These are phyloP conservation scores for Lagenidium giganteum DNA, from an alignment of 352 stramenopile species.

Conservation along the genomic window DNA sequence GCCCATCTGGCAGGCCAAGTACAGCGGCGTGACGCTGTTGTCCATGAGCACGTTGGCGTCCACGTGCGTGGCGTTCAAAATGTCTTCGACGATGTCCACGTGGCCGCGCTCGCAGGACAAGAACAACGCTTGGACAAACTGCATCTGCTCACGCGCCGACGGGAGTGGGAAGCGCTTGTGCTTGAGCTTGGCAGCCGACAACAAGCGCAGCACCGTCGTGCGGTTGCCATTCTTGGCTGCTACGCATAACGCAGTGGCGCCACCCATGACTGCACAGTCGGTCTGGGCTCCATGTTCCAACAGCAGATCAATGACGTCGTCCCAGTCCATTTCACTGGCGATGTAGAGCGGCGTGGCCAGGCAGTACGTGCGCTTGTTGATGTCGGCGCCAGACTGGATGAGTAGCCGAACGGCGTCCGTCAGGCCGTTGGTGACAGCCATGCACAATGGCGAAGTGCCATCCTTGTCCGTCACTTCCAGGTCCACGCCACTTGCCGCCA, in stretches of 20 bases:
- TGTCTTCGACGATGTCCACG: constrained; percentile 53
- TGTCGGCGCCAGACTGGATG: constrained; percentile 35
- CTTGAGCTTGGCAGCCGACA: constrained; percentile 13
- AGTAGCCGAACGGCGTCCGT: constrained; percentile 36
- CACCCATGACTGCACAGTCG: constrained; percentile 34
- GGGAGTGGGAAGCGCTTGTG: constrained; percentile 2
- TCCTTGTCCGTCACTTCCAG: constrained; percentile 69
- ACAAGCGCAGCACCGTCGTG: constrained; percentile 40
- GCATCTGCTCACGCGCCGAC: constrained; percentile 12
- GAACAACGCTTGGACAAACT: constrained; percentile 68
- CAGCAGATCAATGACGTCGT: constrained; percentile 58
- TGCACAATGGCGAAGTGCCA: constrained; percentile 45
- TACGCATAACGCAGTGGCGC: constrained; percentile 64
- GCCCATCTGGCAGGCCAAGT: constrained; percentile 83
- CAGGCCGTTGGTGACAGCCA: constrained; percentile 56
- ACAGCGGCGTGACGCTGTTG: constrained; percentile 73
- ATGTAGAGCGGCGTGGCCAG: constrained; percentile 76
- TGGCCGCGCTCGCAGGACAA: constrained; percentile 74
- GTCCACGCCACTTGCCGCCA: constrained; percentile 22
- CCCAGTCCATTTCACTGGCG: constrained; percentile 68
- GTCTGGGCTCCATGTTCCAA: constrained; percentile 37
- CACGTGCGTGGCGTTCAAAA: constrained; percentile 46
- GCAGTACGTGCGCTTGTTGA: constrained; percentile 58
- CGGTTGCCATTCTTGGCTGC: constrained; percentile 76
- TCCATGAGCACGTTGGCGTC: constrained; percentile 75